phyloP scores from a whole-genome alignment of 208 protist genomes.

The Leishmania turanica region DNA sequence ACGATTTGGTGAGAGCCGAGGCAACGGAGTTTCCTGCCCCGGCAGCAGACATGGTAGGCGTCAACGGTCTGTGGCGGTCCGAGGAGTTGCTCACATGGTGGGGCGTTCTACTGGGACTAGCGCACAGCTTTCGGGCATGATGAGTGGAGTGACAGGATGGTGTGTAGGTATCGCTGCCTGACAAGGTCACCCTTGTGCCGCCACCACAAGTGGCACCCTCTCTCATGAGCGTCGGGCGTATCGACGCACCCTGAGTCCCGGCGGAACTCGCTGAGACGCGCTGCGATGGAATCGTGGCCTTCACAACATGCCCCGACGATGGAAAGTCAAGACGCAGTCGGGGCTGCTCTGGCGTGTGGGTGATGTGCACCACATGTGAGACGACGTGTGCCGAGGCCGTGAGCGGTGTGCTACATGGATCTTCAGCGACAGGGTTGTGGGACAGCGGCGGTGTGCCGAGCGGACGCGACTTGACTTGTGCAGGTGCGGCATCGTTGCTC shows the following conservation, averaged over 20 bases:
- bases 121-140: conserved; percentile 2
- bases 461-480: neutral
- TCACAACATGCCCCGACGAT: neutral
- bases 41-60: neutral
- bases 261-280: neutral
- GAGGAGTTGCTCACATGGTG: conserved; percentile 10
- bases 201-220: neutral
- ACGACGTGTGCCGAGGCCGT: neutral
- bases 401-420: too few relatives aligned
- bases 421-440: too few relatives aligned
- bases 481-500: neutral
- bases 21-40: neutral
- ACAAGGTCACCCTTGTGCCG: neutral
- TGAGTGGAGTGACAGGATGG: conserved; percentile 1
- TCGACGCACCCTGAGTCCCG: neutral
- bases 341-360: neutral
- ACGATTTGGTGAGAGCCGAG: conserved; percentile 13
- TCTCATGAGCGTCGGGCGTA: neutral
- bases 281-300: neutral
- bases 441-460: neutral
- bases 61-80: conserved; percentile 4
- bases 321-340: neutral
- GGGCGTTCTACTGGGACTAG: neutral
- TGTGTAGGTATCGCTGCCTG: neutral
- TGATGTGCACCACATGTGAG: neutral